Evolutionary conservation across 2,329 filamentous ascomycete species (phyloP), one percentile per base, ranked within the genome.

Genomic region (Talaromyces piceae): DNA sequence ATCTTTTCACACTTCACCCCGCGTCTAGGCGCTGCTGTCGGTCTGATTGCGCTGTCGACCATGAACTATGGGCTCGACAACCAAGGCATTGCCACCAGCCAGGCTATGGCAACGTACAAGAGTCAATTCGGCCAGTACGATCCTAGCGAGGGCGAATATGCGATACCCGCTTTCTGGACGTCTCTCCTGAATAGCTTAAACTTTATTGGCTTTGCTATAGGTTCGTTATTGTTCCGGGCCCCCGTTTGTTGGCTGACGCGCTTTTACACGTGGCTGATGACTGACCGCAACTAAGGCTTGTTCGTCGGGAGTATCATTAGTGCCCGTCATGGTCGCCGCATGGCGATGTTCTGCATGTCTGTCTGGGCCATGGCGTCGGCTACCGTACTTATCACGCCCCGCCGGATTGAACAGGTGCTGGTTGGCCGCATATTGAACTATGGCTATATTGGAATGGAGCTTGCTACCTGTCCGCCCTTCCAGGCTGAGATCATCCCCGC

Each of bases 21-120:
- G 3, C 46, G 51, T 23, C 51, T 53, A n/a, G 26, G 41, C 9
- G 51, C 41, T 20, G 47, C 51, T n/a, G 51, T 53, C 12, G 16
- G 51, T 46, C 50, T 71, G 27, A 67, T 72, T 28, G 68, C 67
- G 9, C 54, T 72, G 3, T 69, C 66, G 0, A 61, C 61, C 0
- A 65, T 71, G 50, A 72, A 71, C 49, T 72, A 70, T 62, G 68
- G 69, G 25, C 69, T 72, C 16, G 69, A 72, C 48, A 68, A 71
- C 39, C 64, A 68, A 43, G 70, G 61, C 0, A 69, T 69, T 45
- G 60, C 66, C 0, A 66, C 61, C 0, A 68, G 64, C 0, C 68
- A 71, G 54, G 64, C 69, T 2, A 72, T 72, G 69, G 56, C 62
- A 11, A 48, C 65, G 2, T 72, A 68, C 47, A 59, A 59, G 5